phyloP scores from a whole-genome alignment of 2,329 filamentous ascomycete genomes.

The Aspergillus novoparasiticus region DNA sequence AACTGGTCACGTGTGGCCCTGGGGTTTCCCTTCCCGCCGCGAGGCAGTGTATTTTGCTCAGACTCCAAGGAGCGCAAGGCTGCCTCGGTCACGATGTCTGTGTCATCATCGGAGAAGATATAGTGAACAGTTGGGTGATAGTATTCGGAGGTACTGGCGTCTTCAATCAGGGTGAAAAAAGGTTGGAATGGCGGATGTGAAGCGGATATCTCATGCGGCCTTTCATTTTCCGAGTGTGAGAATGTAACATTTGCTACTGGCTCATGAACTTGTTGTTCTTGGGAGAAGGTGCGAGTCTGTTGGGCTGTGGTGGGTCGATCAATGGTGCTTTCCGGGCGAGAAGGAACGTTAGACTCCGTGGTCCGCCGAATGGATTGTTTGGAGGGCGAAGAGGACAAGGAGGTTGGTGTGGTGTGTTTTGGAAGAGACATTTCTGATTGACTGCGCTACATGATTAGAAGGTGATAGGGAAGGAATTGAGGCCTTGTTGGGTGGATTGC shows the following conservation, averaged over 20 bases:
- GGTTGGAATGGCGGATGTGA: constrained; percentile 64
- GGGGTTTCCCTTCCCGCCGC: constrained; percentile 21
- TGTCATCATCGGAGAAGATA: constrained; percentile 90
- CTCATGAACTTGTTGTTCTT: constrained; percentile 17
- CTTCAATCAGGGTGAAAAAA: constrained; percentile 83
- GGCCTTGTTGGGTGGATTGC: constrained; percentile 6
- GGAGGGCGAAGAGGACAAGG: constrained; percentile 34
- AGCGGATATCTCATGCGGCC: constrained; percentile 20
- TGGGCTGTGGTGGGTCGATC: constrained; percentile 20
- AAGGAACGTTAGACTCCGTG: constrained; percentile 15
- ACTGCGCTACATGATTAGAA: constrained; percentile 33
- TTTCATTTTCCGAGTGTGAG: constrained; percentile 16
- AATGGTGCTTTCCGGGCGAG: constrained; percentile 26
- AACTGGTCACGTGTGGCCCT: constrained; percentile 9
- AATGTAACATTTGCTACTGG: constrained; percentile 6
- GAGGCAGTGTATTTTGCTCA: constrained; percentile 37
- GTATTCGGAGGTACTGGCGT: constrained; percentile 70
- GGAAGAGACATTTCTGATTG: constrained; percentile 39
- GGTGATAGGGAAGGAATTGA: constrained; percentile 2
- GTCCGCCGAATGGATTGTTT: constrained; percentile 26
- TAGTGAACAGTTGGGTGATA: constrained; percentile 88
- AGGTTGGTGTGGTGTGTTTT: constrained; percentile 26
- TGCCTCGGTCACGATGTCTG: constrained; percentile 71
- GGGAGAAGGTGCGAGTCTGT: constrained; percentile 12
- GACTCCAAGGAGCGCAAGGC: constrained; percentile 58